Evolutionary conservation across 768 basidiomycete species (phyloP).

Genomic region (Tremella mesenterica): DNA sequence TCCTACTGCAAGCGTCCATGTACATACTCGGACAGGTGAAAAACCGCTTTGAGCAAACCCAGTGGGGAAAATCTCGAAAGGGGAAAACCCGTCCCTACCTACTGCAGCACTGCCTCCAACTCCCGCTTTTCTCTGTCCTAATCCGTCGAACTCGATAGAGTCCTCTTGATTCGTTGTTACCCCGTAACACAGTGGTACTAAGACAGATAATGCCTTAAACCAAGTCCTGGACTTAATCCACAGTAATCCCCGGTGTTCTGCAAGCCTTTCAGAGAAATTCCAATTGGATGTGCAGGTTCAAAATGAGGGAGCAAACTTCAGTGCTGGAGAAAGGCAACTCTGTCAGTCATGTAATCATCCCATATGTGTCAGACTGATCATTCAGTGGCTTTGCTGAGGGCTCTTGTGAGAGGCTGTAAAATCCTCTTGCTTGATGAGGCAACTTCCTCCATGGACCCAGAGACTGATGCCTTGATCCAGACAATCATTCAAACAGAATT

Average conservation of each 20-base stretch:
- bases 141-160: too few relatives aligned
- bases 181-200: conserved; percentile 55
- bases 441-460: conserved; percentile 48
- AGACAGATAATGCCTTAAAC: conserved; percentile 48
- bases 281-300: conserved; percentile 56
- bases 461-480: conserved; percentile 56
- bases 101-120: too few relatives aligned
- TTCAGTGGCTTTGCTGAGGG: conserved; percentile 54
- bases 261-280: conserved; percentile 55
- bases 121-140: too few relatives aligned
- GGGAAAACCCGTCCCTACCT: too few relatives aligned
- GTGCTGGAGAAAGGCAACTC: conserved; percentile 61
- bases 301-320: conserved; percentile 61
- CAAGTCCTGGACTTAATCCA: conserved; percentile 58
- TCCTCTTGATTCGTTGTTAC: too few relatives aligned
- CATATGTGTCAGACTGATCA: background rate
- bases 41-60: too few relatives aligned
- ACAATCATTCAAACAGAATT: conserved; percentile 60
- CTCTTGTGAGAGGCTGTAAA: conserved; percentile 56
- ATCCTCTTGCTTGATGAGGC: conserved; percentile 57
- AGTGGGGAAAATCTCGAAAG: too few relatives aligned
- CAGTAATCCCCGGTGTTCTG: conserved; percentile 37
- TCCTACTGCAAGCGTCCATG: too few relatives aligned
- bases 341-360: conserved; percentile 13
- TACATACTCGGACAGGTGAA: too few relatives aligned